These are phyloP conservation scores for Friedmanniomyces endolithicus DNA, from an alignment of 495 filamentous ascomycete species.

Conservation along the genomic window DNA sequence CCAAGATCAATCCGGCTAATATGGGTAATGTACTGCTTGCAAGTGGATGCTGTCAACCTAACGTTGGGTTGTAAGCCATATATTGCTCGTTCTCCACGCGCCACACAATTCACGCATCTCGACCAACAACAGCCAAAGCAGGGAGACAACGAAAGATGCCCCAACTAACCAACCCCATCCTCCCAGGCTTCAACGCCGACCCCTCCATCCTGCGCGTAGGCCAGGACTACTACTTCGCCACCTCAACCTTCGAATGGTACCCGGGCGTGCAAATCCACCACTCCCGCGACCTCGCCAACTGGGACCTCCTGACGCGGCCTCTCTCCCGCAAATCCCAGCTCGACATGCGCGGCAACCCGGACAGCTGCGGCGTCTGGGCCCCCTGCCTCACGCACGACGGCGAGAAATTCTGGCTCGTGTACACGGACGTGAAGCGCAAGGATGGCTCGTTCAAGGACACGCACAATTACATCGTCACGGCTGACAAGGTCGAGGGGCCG, in stretches of 20 bases:
- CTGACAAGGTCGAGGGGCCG: constrained; percentile 19
- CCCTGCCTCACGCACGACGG: constrained; percentile 48
- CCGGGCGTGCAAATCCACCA: constrained; percentile 45
- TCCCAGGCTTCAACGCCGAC: constrained; percentile 53
- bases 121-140: too few relatives aligned
- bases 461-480: constrained; percentile 46
- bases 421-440: constrained; percentile 38
- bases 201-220: constrained; percentile 47
- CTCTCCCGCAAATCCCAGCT: constrained; percentile 29
- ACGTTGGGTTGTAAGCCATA: too few relatives aligned
- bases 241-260: constrained; percentile 52
- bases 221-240: constrained; percentile 49
- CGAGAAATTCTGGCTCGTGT: constrained; percentile 39
- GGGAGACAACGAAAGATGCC: not conserved
- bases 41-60: not conserved
- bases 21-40: not conserved
- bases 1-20: not conserved
- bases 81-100: too few relatives aligned
- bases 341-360: constrained; percentile 23
- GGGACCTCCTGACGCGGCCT: constrained; percentile 35
- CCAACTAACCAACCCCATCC: constrained; percentile 39
- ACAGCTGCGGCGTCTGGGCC: constrained; percentile 53
- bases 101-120: too few relatives aligned
- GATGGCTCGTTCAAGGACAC: constrained; percentile 40
- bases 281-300: constrained; percentile 31